Evolutionary conservation across 805 yeast genomes (phyloP).

Genomic region (Middelhovenomyces tepae): DNA sequence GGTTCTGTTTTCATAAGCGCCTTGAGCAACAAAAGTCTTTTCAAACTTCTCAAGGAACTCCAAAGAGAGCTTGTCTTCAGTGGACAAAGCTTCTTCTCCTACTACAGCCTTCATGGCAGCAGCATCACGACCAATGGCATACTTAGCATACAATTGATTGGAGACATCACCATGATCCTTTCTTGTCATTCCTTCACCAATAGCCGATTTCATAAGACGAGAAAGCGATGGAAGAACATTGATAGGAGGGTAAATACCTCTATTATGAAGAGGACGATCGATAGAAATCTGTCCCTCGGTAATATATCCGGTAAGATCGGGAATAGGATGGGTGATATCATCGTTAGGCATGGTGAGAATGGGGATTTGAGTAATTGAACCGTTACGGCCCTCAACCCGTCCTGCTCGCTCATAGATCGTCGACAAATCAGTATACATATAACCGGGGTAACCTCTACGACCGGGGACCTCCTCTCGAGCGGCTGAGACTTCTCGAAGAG

Average conservation of each 20-base stretch:
- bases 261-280: slow-evolving; percentile 92
- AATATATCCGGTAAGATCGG: slow-evolving; percentile 98
- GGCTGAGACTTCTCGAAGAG: slow-evolving; percentile 98
- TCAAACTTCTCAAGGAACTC: slow-evolving; percentile 98
- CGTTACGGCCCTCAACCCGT: slow-evolving; percentile 99
- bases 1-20: slow-evolving; percentile 93
- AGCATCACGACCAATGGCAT: slow-evolving; percentile 99
- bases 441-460: slow-evolving; percentile 99
- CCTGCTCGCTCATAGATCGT: slow-evolving; percentile 99
- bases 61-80: slow-evolving; percentile 93
- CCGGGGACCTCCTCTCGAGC: slow-evolving; percentile 99
- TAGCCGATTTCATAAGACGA: slow-evolving; percentile 98
- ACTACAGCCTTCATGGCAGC: slow-evolving; percentile 99
- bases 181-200: slow-evolving; percentile 99
- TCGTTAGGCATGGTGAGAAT: slow-evolving; percentile 99
- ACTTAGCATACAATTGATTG: slow-evolving; percentile 96
- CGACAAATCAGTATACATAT: slow-evolving; percentile 99
- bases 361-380: slow-evolving; percentile 98
- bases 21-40: slow-evolving; percentile 89
- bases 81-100: slow-evolving; percentile 98
- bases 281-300: slow-evolving; percentile 98
- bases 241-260: slow-evolving; percentile 98
- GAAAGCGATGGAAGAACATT: slow-evolving; percentile 96
- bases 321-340: slow-evolving; percentile 99
- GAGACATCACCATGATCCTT: slow-evolving; percentile 99